Evolutionary conservation across 1,139 yeast species (phyloP).

Genomic region (Taphrina sp.): DNA sequence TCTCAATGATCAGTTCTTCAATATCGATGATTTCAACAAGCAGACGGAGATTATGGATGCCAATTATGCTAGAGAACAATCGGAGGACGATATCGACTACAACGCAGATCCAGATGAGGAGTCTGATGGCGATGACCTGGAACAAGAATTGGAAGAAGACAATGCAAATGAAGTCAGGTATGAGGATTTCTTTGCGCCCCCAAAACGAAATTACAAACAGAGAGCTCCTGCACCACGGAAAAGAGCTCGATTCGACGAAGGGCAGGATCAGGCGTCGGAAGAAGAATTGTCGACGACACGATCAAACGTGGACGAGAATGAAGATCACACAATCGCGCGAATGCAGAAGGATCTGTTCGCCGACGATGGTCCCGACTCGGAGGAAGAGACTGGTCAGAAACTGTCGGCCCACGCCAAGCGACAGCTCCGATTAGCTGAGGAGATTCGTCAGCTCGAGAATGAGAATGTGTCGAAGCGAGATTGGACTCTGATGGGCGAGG

Average conservation of each 20-base stretch:
- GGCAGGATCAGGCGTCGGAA: slow-evolving; percentile 37
- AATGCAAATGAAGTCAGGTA: slow-evolving; percentile 43
- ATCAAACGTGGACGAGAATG: slow-evolving; percentile 50
- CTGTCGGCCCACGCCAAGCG: slow-evolving; percentile 58
- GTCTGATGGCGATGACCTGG: slow-evolving; percentile 38
- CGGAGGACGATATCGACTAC: slow-evolving; percentile 33
- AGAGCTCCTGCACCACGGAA: slow-evolving; percentile 32
- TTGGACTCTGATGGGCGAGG: slow-evolving; percentile 96
- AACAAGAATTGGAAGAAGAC: slow-evolving; percentile 37
- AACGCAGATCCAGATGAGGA: slow-evolving; percentile 33
- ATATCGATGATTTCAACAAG: slow-evolving; percentile 78
- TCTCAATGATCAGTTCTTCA: slow-evolving; percentile 79
- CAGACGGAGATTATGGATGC: slow-evolving; percentile 58
- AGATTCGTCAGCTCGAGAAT: slow-evolving; percentile 73
- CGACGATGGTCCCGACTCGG: slow-evolving; percentile 47
- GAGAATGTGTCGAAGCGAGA: slow-evolving; percentile 87
- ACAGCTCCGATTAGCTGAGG: slow-evolving; percentile 70
- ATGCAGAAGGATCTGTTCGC: slow-evolving; percentile 61
- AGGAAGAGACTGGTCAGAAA: slow-evolving; percentile 41
- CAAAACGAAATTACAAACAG: slow-evolving; percentile 40
- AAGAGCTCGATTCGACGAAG: slow-evolving; percentile 18
- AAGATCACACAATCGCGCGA: slow-evolving; percentile 51
- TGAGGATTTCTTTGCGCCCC: slow-evolving; percentile 48
- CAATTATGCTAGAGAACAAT: slow-evolving; percentile 27
- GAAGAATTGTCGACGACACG: slow-evolving; percentile 40